phyloP scores from a whole-genome alignment of 1,284 basidiomycete genomes.

The Schizophyllum amplum region DNA sequence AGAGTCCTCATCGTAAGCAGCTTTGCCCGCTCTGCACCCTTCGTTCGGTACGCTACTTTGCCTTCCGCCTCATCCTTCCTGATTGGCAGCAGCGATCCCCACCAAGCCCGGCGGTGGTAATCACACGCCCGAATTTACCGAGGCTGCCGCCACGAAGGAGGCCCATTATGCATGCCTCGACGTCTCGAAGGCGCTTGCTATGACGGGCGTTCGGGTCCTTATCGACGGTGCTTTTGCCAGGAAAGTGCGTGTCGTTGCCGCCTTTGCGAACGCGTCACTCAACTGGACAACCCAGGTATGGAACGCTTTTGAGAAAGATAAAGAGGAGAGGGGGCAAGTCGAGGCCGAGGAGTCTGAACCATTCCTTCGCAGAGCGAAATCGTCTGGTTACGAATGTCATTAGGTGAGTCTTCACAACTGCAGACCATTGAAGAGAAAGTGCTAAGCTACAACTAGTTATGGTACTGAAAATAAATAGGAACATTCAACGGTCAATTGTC shows the following conservation, averaged over 20 bases:
- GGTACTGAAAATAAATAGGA: no score
- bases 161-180: conserved; percentile 52
- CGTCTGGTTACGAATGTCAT: no score
- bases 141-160: conserved; percentile 41
- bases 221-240: conserved; percentile 41
- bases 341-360: neutral
- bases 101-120: conserved; percentile 51
- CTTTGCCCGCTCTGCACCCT: conserved; percentile 39
- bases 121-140: conserved; percentile 52
- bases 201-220: conserved; percentile 47
- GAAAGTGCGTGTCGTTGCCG: conserved; percentile 30
- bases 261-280: no score
- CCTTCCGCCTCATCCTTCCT: neutral
- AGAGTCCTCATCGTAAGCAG: conserved; percentile 20
- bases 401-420: no score
- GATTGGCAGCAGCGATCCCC: conserved; percentile 36
- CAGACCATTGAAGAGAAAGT: no score
- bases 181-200: conserved; percentile 52
- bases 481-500: neutral
- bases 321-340: conserved; percentile 2
- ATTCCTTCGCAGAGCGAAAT: neutral
- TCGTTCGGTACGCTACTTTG: conserved; percentile 30
- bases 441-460: no score
- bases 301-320: conserved; percentile 31
- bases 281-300: conserved; percentile 21